Base-by-base conservation (phyloP, 495 filamentous ascomycete genomes). In the Parmelia sp. region DNA sequence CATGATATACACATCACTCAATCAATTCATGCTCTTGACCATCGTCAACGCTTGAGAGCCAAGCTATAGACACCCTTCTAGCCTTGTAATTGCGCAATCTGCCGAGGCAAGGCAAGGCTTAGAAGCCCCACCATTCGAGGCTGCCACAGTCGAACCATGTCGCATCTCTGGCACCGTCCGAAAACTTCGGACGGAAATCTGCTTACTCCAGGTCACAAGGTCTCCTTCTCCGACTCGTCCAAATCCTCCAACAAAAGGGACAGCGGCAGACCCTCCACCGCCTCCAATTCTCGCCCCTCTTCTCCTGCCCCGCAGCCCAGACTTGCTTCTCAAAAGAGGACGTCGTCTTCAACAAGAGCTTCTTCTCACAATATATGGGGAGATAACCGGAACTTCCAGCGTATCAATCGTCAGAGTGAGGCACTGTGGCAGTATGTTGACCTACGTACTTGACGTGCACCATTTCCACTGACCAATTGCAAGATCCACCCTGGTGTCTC, bases 141-240 rank as follows among this genome's bases (percentile, higher is more conserved):
- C 27, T 31, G 27, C 25, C 27, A 53, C 29, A 27, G 49, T 27
- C 49, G 8, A 53, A 25, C 14, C 49, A 55, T 55, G 51, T 55
- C 51, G 25, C 49, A 53, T 55, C 51, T 55, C 21, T 68, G 49
- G 36, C 69, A 67, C 45, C 60, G 67, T 36, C 64, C 60, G 3
- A 66, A 64, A 42, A 65, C 64, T 19, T 45, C 67, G 33, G 69
- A 70, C 56, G 58, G 62, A 53, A 67, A 65, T 62, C 55, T 58
- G 6, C 61, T 66, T 10, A 62, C 58, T 55, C 59, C 64, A 61
- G 64, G 45, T 47, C 69, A 67, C 59, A 71, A 71, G 57, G 69
- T 71, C 45, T 69, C 67, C 62, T 71, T 71, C 59, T 69, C 67
- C 61, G 63, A 67, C 60, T 71, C 69, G 1, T 71, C 69, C 63